phyloP scores from a whole-genome alignment of 1,284 basidiomycete genomes.

The Abortiporus biennis region DNA sequence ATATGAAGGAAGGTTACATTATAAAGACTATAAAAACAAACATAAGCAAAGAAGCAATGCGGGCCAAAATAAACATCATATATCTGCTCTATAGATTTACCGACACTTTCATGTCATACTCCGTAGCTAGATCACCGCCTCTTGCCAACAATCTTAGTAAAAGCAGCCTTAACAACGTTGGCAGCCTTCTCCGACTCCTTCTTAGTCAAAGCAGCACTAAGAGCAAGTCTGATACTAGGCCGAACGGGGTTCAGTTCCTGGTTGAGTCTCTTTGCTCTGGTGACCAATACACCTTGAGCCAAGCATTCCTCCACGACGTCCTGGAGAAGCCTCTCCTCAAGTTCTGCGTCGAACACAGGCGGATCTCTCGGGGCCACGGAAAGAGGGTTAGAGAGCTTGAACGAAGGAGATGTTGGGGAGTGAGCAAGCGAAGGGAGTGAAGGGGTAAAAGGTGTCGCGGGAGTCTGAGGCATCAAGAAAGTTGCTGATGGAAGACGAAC shows the following conservation, averaged over 20 bases:
- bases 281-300: constrained; percentile 75
- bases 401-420: constrained; percentile 5
- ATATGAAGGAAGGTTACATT: too few relatives aligned
- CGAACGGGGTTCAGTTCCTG: constrained; percentile 81
- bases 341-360: constrained; percentile 52
- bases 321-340: constrained; percentile 78
- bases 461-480: constrained; percentile 28
- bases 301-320: constrained; percentile 84
- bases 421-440: constrained; percentile 14
- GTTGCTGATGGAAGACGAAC: constrained; percentile 34
- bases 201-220: constrained; percentile 73
- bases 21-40: too few relatives aligned
- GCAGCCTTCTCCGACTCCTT: constrained; percentile 93
- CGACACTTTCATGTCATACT: too few relatives aligned
- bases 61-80: too few relatives aligned
- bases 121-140: constrained; percentile 32
- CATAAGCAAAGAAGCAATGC: too few relatives aligned
- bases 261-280: constrained; percentile 74
- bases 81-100: too few relatives aligned
- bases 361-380: constrained; percentile 36
- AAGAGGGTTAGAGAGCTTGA: constrained; percentile 37
- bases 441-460: constrained; percentile 26
- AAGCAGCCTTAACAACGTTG: constrained; percentile 65
- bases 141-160: constrained; percentile 64
- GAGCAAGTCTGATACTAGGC: constrained; percentile 84